Conservation (phyloP, 345 rosid genomes). For the Theobroma cacao region DNA sequence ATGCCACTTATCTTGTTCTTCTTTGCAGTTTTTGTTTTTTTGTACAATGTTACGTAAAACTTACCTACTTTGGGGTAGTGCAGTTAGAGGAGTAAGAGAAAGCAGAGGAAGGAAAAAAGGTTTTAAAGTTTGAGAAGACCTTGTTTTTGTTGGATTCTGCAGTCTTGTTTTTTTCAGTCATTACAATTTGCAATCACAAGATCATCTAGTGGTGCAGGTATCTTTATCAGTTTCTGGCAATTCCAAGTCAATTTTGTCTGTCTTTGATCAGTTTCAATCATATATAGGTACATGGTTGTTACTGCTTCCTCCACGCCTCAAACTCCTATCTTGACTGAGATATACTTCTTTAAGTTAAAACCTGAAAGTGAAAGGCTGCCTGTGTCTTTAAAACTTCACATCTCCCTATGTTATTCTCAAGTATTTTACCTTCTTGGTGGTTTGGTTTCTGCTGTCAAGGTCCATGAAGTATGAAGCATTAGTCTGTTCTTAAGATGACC, state of each 20-base stretch:
- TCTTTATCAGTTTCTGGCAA: neutral
- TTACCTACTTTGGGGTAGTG: neutral
- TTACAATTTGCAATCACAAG: neutral
- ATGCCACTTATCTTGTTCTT: neutral
- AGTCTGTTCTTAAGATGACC: neutral
- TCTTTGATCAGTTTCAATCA: neutral
- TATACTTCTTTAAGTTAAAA: neutral
- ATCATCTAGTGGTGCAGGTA: neutral
- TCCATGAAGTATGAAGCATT: neutral
- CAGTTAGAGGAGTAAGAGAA: neutral
- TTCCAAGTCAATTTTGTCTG: neutral
- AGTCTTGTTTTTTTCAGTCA: slow-evolving; percentile 6
- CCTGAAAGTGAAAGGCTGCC: neutral
- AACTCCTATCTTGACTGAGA: neutral
- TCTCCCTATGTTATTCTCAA: neutral
- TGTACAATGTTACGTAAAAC: neutral
- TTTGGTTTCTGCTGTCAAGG: neutral
- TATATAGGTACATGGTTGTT: neutral
- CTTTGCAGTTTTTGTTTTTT: neutral
- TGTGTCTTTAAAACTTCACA: neutral
- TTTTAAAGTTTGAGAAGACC: neutral
- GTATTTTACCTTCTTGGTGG: neutral
- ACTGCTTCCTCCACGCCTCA: neutral
- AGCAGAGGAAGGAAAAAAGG: neutral
- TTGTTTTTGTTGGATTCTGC: slow-evolving; percentile 19